A percentile compares a stretch with the other conserved stretches of the same genome.
phyloP scores from a whole-genome alignment of 768 basidiomycete genomes.

The Lactarius hatsudake region DNA sequence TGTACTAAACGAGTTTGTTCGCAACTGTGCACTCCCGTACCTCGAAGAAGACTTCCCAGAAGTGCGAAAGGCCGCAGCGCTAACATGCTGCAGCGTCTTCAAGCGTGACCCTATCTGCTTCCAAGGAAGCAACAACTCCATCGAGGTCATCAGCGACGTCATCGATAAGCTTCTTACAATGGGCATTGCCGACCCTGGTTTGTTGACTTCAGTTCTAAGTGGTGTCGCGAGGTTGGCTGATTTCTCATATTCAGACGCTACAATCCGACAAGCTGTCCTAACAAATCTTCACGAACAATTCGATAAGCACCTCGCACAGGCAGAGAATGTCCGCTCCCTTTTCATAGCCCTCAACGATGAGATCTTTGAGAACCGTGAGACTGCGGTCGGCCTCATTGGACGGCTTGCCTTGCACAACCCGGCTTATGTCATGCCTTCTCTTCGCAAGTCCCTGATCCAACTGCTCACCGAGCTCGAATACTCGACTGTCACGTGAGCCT shows the following conservation, averaged over 20 bases:
- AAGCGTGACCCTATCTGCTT: slow-evolving; percentile 94
- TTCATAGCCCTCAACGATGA: slow-evolving; percentile 99
- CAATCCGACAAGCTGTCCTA: slow-evolving; percentile 84
- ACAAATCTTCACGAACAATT: slow-evolving; percentile 87
- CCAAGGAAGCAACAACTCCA: slow-evolving; percentile 93
- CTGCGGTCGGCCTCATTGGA: slow-evolving; percentile 89
- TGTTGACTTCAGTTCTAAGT: slow-evolving; percentile 9
- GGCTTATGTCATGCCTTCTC: slow-evolving; percentile 96
- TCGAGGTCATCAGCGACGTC: slow-evolving; percentile 97
- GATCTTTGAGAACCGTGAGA: slow-evolving; percentile 87
- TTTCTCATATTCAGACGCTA: slow-evolving; percentile 33
- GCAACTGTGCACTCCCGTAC: slow-evolving; percentile 86
- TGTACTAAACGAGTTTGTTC: slow-evolving; percentile 92
- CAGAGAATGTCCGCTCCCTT: slow-evolving; percentile 95
- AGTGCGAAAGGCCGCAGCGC: slow-evolving; percentile 83
- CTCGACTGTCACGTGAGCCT: slow-evolving; percentile 77
- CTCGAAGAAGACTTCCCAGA: slow-evolving; percentile 89
- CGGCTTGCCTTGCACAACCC: slow-evolving; percentile 94
- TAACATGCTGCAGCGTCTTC: slow-evolving; percentile 90
- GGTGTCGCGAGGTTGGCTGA: background rate
- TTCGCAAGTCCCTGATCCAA: slow-evolving; percentile 94
- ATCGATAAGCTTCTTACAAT: slow-evolving; percentile 93
- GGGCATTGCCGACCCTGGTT: slow-evolving; percentile 94
- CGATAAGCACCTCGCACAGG: slow-evolving; percentile 95
- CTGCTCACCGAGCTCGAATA: slow-evolving; percentile 96